Base-by-base conservation (phyloP, 2,329 filamentous ascomycete species). In the Aspergillus calidoustus region DNA sequence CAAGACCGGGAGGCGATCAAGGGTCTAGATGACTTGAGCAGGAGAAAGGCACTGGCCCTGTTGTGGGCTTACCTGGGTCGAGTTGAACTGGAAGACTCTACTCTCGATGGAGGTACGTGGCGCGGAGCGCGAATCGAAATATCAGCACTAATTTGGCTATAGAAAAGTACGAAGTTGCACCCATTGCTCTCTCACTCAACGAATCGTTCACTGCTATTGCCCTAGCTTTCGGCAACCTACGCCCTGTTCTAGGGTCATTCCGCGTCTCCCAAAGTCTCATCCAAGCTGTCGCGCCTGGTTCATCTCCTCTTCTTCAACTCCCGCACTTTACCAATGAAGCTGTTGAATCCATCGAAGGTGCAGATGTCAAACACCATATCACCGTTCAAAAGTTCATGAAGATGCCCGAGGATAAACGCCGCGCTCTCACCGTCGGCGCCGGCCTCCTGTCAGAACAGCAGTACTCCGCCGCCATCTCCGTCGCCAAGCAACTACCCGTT, bases 1-100 rank as follows among this genome's bases (percentile, higher is more conserved):
- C 92, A 93, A 77, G 93, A 97, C 71, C 89, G 88, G 74, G 84
- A 88, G 71, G 89, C 87, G 73, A 83, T 99, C 7, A 87, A 92
- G 72, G 87, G 93, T 67, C 79, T 97, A 62, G 95, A 98, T 54
- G 90, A 90, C 67, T 88, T 89, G 44, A 85, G 87, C 25, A 89
- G 91, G 68, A 86, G 95, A 72, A 98, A 98, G 83, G 89, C 92
- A 7, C 83, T 98, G 49, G 92, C 90, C 54, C 84, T 99, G 60
- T 83, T 99, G 17, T 99, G 96, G 95, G 93, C 95, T 47, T 98
- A 99, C 76, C 86, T 98, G 52, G 92, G 91, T 63, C 91, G 95
- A 51, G 83, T 96, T 59, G 92, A 97, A 71, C 86, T 99, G 25
- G 89, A 91, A 48, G 93, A 97, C 71, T 77, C 86, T 57, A 83